phyloP scores from a whole-genome alignment of 169 alveolate species.

The Cryptosporidium ubiquitum region DNA sequence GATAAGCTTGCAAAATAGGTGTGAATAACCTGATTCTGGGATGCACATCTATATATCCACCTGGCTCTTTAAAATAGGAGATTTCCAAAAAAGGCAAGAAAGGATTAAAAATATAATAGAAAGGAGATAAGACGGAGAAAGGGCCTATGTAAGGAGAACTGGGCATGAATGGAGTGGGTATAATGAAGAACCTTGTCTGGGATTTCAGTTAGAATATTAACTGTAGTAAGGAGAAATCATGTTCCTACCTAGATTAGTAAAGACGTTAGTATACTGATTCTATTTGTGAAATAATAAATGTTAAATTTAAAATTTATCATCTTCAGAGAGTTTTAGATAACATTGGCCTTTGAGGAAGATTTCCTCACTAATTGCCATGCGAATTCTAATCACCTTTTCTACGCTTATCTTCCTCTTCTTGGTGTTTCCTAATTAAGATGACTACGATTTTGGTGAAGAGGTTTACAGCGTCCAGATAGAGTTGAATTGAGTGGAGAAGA shows the following conservation, averaged over 20 bases:
- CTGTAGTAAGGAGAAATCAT: not conserved
- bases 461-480: slow-evolving; percentile 53
- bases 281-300: not conserved
- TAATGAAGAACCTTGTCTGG: not conserved
- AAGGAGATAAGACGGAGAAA: not conserved
- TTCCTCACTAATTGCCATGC: not conserved
- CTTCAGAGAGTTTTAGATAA: not conserved
- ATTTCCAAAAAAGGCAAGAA: not conserved
- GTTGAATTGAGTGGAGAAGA: slow-evolving; percentile 59
- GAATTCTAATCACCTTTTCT: slow-evolving; percentile 15
- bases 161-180: not conserved
- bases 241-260: not conserved
- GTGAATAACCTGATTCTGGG: not conserved
- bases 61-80: slow-evolving; percentile 14
- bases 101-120: not conserved
- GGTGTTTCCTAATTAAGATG: slow-evolving; percentile 34
- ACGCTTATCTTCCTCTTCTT: slow-evolving; percentile 50
- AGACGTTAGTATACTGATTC: not conserved
- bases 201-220: not conserved
- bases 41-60: not conserved
- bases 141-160: not conserved
- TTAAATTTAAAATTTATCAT: not conserved
- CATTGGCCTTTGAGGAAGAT: no score
- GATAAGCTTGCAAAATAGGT: not conserved
- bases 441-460: slow-evolving; percentile 34